A percentile compares a stretch with the other conserved stretches of the same genome.
Evolutionary conservation across 306 rosid genomes (phyloP).

Genomic region (Lupinus albus): DNA sequence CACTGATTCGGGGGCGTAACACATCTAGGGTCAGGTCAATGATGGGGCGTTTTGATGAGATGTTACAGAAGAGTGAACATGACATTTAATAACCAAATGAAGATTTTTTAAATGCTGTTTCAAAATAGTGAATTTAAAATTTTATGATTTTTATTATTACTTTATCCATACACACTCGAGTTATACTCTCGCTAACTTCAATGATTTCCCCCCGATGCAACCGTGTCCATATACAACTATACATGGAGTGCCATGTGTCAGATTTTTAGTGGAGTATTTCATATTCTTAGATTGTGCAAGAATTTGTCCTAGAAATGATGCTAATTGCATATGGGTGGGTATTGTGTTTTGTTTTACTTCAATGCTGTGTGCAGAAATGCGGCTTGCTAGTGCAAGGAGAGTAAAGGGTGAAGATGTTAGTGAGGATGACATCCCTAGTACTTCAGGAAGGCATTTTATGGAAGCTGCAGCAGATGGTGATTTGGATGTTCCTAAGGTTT

Average conservation of each 20-base stretch:
- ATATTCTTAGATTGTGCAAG: not conserved
- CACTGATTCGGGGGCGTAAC: not conserved
- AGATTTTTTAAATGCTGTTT: not conserved
- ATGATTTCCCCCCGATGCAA: not conserved
- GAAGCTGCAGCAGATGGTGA: constrained; percentile 62
- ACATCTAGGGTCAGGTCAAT: not conserved
- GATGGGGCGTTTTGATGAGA: not conserved
- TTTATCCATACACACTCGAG: not conserved
- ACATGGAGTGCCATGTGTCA: not conserved
- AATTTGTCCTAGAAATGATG: not conserved
- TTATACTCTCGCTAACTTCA: not conserved
- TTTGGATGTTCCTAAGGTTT: constrained; percentile 70
- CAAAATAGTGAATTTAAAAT: no score
- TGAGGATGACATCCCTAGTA: constrained; percentile 94
- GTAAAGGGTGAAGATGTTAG: constrained; percentile 75
- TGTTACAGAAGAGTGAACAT: not conserved
- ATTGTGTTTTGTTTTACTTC: constrained; percentile 19
- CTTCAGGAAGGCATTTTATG: constrained; percentile 85
- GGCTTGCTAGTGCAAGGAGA: constrained; percentile 80
- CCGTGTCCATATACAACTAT: not conserved
- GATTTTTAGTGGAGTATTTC: not conserved
- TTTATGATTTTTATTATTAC: no score
- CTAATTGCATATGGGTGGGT: not conserved
- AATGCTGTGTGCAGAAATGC: constrained; percentile 66
- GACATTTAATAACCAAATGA: no score